phyloP scores from a whole-genome alignment of 2,329 filamentous ascomycete species.

The Monascus ruber region DNA sequence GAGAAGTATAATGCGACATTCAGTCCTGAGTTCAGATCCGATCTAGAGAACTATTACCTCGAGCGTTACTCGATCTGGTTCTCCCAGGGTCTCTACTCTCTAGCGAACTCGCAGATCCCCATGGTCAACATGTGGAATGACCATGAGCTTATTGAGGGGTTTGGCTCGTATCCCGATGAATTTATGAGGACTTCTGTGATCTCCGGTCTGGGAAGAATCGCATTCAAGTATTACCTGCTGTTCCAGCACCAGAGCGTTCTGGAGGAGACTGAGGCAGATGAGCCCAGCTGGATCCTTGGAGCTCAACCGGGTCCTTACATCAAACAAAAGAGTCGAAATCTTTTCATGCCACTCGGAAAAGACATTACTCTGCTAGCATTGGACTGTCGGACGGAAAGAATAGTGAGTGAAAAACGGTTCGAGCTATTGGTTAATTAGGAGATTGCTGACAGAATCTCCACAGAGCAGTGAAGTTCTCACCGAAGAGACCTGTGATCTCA shows the following conservation, averaged over 20 bases:
- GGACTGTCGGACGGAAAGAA: slow-evolving; percentile 85
- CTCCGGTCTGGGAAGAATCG: slow-evolving; percentile 75
- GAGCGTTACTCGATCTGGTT: slow-evolving; percentile 91
- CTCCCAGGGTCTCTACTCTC: slow-evolving; percentile 84
- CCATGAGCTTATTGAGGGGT: slow-evolving; percentile 85
- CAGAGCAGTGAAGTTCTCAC: slow-evolving; percentile 64
- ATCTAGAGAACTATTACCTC: slow-evolving; percentile 80
- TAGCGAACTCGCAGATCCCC: slow-evolving; percentile 87
- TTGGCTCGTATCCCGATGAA: slow-evolving; percentile 80
- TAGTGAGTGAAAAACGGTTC: slow-evolving; percentile 29
- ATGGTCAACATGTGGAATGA: slow-evolving; percentile 99
- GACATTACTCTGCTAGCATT: slow-evolving; percentile 73
- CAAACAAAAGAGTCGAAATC: slow-evolving; percentile 66
- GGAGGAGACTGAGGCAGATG: slow-evolving; percentile 67
- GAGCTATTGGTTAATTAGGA: background rate
- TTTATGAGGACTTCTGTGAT: slow-evolving; percentile 90
- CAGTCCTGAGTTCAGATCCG: slow-evolving; percentile 68
- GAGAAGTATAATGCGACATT: slow-evolving; percentile 73
- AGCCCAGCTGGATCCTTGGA: slow-evolving; percentile 87
- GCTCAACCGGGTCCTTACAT: slow-evolving; percentile 78
- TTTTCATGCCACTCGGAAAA: slow-evolving; percentile 74
- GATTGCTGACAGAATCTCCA: slow-evolving; percentile 11
- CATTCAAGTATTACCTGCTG: slow-evolving; percentile 97
- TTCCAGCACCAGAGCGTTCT: slow-evolving; percentile 91
- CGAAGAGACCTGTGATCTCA: slow-evolving; percentile 69